Evolutionary conservation across 495 filamentous ascomycete species (phyloP), one percentile per base, ranked within the genome.

Genomic region (Podospora pseudoanserina): DNA sequence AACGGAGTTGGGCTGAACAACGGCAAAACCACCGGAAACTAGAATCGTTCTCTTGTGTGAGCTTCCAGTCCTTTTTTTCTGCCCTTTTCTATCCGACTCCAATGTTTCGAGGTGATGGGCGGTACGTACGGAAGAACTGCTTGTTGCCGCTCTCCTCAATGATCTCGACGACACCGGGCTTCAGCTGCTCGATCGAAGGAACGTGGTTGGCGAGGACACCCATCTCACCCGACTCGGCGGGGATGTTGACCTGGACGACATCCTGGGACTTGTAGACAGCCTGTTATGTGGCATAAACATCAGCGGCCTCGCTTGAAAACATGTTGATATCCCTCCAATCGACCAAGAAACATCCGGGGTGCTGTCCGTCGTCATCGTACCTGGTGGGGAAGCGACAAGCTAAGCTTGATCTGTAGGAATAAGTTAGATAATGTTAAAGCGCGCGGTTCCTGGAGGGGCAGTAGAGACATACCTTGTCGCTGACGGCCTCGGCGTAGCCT

Each of bases 131-230:
- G 91, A 98, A 99, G 85, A 92, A 98, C 80, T 95, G 91, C 89
- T 98, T 97, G 91, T 80, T 75, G 77, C 92, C 90, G 75, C 84
- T 87, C 87, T 99, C 95, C 86, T 98, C 95, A 73, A 98, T 88
- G 73, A 99, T 85, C 83, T 98, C 95, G 71, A 99, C 86, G 69
- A 98, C 82, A 74, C 95, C 95, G 63, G 95, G 93, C 86, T 94
- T 96, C 79, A 99, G 86, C 86, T 99, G 95, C 86, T 99, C 95
- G 75, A 99, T 97, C 62, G 95, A 94, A 59, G 95, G 94, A 72
- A 99, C 96, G 88, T 99, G 95, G 85, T 94, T 93, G 80, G 95
- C 95, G 74, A 99, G 91, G 71, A 99, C 87, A 90, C 95, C 95
- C 95, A 99, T 99, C 75, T 97, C 96, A 75, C 95, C 95, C 64